Conservation (phyloP, 805 yeast species). For the Lachancea nothofagi region DNA sequence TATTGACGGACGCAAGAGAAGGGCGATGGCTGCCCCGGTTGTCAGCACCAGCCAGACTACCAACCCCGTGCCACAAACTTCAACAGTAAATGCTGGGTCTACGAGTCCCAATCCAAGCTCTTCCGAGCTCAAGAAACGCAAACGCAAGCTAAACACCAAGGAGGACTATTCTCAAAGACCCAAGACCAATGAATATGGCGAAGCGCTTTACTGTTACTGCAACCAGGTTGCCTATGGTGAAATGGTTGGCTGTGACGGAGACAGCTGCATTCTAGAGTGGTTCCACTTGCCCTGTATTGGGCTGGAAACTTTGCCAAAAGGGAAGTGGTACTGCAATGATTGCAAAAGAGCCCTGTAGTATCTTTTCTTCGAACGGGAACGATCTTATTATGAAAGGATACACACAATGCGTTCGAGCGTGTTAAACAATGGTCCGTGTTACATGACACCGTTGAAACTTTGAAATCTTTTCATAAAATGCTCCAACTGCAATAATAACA, state of each 20-base stretch:
- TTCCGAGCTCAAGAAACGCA: conserved; percentile 11
- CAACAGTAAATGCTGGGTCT: conserved; percentile 6
- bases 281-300: conserved; percentile 93
- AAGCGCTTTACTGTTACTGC: conserved; percentile 92
- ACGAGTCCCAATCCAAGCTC: conserved; percentile 9
- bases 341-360: conserved; percentile 35
- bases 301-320: conserved; percentile 76
- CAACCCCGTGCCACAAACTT: conserved; percentile 11
- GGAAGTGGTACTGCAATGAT: conserved; percentile 76
- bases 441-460: too few relatives aligned
- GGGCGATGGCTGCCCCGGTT: conserved; percentile 9
- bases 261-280: conserved; percentile 89
- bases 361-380: not conserved
- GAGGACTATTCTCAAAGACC: conserved; percentile 9
- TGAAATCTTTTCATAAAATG: conserved; percentile 2
- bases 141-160: conserved; percentile 9
- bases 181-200: conserved; percentile 40
- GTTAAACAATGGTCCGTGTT: too few relatives aligned
- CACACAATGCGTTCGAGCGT: too few relatives aligned
- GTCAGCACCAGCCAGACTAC: conserved; percentile 11
- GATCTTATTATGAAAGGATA: not conserved
- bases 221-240: conserved; percentile 96
- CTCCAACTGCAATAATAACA: too few relatives aligned
- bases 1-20: conserved; percentile 9
- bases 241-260: conserved; percentile 98